Evolutionary conservation across 2,329 filamentous ascomycete genomes (phyloP).

Genomic region (Xylariaceae sp.): DNA sequence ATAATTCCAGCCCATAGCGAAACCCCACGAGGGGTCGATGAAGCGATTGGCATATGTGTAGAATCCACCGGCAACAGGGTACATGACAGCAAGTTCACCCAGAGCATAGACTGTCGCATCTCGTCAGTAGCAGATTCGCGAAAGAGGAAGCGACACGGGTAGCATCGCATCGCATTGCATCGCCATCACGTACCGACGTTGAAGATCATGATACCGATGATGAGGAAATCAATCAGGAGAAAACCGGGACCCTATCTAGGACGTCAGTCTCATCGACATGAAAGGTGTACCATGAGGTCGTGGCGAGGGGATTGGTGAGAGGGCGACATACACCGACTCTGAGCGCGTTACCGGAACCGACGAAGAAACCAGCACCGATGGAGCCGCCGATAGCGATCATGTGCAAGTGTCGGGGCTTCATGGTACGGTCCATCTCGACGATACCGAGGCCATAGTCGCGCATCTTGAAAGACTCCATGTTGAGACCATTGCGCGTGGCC

Average conservation of each 20-base stretch:
- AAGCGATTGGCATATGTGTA: constrained; percentile 48
- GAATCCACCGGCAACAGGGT: constrained; percentile 49
- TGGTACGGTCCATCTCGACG: constrained; percentile 37
- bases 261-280: constrained; percentile 3
- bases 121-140: constrained; percentile 6
- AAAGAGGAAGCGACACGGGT: neutral
- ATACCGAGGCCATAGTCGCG: constrained; percentile 33
- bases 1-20: constrained; percentile 41
- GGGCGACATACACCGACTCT: constrained; percentile 38
- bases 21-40: constrained; percentile 47
- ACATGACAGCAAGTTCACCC: constrained; percentile 48
- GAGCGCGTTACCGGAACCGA: constrained; percentile 52
- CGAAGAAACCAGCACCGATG: constrained; percentile 61
- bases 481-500: constrained; percentile 39
- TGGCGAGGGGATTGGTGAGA: neutral
- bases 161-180: neutral
- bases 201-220: constrained; percentile 58
- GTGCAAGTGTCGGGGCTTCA: constrained; percentile 48
- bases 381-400: constrained; percentile 53
- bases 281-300: neutral
- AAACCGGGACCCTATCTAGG: constrained; percentile 37
- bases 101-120: constrained; percentile 48
- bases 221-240: constrained; percentile 46
- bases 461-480: constrained; percentile 39
- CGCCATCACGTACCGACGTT: constrained; percentile 41